These are phyloP conservation scores for Aspergillus transmontanensis DNA, from an alignment of 2,329 filamentous ascomycete genomes.

Conservation along the genomic window DNA sequence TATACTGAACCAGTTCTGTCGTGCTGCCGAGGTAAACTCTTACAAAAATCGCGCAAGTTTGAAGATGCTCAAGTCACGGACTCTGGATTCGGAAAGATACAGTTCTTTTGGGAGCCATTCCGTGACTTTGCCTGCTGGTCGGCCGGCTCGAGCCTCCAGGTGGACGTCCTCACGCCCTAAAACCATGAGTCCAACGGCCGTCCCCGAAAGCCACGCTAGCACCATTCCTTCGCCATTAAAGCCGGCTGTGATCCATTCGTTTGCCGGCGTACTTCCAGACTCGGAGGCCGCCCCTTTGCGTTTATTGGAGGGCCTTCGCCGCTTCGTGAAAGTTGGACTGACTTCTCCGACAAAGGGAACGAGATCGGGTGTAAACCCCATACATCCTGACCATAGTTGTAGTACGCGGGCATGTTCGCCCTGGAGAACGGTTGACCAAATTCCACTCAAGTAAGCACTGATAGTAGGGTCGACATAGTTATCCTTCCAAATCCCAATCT, in stretches of 20 bases:
- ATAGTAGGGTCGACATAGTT: conserved; percentile 17
- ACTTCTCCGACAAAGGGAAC: conserved; percentile 57
- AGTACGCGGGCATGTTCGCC: conserved; percentile 39
- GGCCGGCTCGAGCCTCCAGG: conserved; percentile 7
- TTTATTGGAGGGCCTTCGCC: conserved; percentile 19
- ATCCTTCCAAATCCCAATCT: conserved; percentile 27
- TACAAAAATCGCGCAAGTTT: conserved; percentile 8
- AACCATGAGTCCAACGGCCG: conserved; percentile 18
- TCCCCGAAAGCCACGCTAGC: conserved; percentile 17
- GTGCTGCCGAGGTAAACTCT: background rate
- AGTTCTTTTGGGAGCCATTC: conserved; percentile 16
- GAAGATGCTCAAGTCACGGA: conserved; percentile 1
- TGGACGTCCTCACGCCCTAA: conserved; percentile 10
- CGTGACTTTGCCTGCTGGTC: conserved; percentile 9
- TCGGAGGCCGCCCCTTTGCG: background rate
- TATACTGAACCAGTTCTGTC: background rate
- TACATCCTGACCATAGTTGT: conserved; percentile 58
- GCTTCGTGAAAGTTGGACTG: conserved; percentile 23
- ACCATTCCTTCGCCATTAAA: conserved; percentile 20
- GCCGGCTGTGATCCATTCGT: conserved; percentile 18
- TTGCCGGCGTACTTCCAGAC: background rate
- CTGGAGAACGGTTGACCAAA: conserved; percentile 35
- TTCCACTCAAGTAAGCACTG: conserved; percentile 25
- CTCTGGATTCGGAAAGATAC: conserved; percentile 1
- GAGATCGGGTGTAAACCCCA: conserved; percentile 58